Percentiles rank a stretch among this genome's conserved stretches.
Evolutionary conservation across 1,284 basidiomycete species (phyloP).

Genomic region (Puccinia novopanici): DNA sequence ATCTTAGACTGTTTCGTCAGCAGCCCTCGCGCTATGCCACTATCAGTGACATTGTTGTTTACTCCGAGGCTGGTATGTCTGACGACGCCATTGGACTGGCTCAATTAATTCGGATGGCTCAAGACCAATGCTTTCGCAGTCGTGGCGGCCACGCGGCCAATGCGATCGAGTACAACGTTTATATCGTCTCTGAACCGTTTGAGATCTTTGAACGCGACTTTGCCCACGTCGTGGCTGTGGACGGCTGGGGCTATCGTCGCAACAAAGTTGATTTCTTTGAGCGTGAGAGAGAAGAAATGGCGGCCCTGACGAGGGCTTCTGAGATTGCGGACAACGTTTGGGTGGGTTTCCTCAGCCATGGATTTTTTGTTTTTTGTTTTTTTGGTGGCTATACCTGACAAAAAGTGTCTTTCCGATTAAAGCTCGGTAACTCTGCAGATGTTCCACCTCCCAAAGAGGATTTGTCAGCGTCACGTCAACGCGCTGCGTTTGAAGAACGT

Average conservation of each 20-base stretch:
- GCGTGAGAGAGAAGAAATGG: constrained; percentile 82
- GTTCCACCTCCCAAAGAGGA: constrained; percentile 15
- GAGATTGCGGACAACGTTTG: constrained; percentile 71
- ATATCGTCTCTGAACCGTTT: constrained; percentile 71
- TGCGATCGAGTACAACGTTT: constrained; percentile 78
- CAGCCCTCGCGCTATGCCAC: constrained; percentile 75
- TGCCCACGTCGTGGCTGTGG: constrained; percentile 64
- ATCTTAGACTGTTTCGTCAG: constrained; percentile 57
- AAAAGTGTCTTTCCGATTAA: too few species aligned
- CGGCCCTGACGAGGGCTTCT: constrained; percentile 77
- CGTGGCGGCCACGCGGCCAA: constrained; percentile 58
- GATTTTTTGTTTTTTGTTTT: neutral
- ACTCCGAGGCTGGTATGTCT: constrained; percentile 69
- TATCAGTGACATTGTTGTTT: constrained; percentile 83
- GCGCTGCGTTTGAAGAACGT: constrained; percentile 51
- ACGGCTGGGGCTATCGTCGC: constrained; percentile 61
- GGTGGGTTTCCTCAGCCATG: constrained; percentile 57
- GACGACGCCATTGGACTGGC: constrained; percentile 62
- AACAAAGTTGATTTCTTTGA: constrained; percentile 63
- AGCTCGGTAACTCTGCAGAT: constrained; percentile 40
- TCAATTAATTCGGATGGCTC: constrained; percentile 57
- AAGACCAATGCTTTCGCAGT: constrained; percentile 64
- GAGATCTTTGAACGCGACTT: constrained; percentile 62
- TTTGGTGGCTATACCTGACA: too few species aligned
- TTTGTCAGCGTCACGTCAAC: neutral